Evolutionary conservation across 2,329 filamentous ascomycete species (phyloP).

Genomic region (Colletotrichum ledebouriae): DNA sequence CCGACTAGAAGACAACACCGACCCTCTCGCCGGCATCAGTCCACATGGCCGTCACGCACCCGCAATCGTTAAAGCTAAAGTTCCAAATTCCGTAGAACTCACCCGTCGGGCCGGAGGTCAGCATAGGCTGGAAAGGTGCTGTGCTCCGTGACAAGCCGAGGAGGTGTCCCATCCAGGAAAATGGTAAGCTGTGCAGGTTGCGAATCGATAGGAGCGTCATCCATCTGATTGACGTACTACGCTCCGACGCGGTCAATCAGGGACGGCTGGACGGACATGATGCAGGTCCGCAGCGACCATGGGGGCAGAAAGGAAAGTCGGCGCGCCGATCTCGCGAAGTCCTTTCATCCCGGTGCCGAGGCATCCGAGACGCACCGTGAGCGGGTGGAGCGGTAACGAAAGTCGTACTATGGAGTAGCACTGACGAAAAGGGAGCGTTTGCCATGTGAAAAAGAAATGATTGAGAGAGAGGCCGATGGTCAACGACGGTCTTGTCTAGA

Average conservation of each 20-base stretch:
- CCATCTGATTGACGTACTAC: slow-evolving; percentile 3
- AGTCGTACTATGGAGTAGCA: background rate
- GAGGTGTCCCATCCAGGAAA: slow-evolving; percentile 3
- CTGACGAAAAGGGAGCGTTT: background rate
- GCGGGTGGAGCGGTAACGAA: no score
- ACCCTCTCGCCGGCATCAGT: background rate
- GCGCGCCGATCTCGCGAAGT: slow-evolving; percentile 22
- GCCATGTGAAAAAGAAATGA: background rate
- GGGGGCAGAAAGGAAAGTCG: slow-evolving; percentile 14
- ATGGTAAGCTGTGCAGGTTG: background rate
- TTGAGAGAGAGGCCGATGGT: background rate
- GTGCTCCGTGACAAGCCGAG: background rate
- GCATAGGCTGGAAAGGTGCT: background rate
- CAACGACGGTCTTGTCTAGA: background rate
- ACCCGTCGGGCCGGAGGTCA: background rate
- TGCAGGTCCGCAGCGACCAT: slow-evolving; percentile 33
- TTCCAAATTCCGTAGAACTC: background rate
- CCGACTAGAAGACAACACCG: background rate
- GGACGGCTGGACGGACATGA: slow-evolving; percentile 27
- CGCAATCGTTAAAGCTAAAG: background rate
- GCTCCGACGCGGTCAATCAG: slow-evolving; percentile 30
- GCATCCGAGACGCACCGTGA: slow-evolving; percentile 20
- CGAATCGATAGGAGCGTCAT: slow-evolving; percentile 20
- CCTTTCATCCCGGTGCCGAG: slow-evolving; percentile 30
- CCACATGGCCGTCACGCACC: background rate